Percentiles rank a stretch among this genome's conserved stretches.
phyloP scores from a whole-genome alignment of 495 filamentous ascomycete genomes.

The Neohortaea acidophila region DNA sequence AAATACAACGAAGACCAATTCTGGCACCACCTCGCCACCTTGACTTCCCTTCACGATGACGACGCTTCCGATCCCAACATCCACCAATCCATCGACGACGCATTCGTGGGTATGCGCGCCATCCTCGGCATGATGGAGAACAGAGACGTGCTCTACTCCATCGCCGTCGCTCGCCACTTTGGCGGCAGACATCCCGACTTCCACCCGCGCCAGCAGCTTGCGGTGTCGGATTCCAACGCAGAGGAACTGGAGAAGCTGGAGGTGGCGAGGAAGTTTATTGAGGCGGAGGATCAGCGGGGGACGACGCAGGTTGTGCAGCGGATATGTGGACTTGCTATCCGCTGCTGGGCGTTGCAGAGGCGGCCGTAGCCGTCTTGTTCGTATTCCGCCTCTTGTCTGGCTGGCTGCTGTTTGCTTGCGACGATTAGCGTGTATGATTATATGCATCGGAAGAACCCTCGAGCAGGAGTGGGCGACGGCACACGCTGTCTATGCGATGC shows the following conservation, averaged over 20 bases:
- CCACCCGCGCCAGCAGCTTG: conserved; percentile 38
- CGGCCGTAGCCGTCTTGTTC: too few relatives aligned
- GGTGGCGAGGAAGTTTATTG: conserved; percentile 70
- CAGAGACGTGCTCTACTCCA: conserved; percentile 81
- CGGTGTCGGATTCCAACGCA: conserved; percentile 49
- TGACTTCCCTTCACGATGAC: conserved; percentile 51
- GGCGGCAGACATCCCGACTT: conserved; percentile 52
- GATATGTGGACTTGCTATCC: conserved; percentile 54
- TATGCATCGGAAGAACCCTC: too few relatives aligned
- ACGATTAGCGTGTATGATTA: too few relatives aligned
- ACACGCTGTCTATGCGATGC: too few relatives aligned
- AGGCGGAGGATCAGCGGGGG: conserved; percentile 53
- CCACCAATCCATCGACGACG: conserved; percentile 46
- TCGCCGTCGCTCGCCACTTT: conserved; percentile 62
- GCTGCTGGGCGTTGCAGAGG: conserved; percentile 32
- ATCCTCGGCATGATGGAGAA: conserved; percentile 68
- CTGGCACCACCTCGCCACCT: conserved; percentile 61
- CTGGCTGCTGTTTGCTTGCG: too few relatives aligned
- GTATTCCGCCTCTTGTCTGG: too few relatives aligned
- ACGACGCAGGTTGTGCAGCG: conserved; percentile 72
- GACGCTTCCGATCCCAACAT: conserved; percentile 32
- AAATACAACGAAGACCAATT: conserved; percentile 56
- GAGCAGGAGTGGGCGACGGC: too few relatives aligned
- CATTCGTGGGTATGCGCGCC: conserved; percentile 44
- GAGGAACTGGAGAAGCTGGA: conserved; percentile 57